These are phyloP conservation scores for Populus pruinosa DNA, from an alignment of 345 rosid species.

Conservation along the genomic window DNA sequence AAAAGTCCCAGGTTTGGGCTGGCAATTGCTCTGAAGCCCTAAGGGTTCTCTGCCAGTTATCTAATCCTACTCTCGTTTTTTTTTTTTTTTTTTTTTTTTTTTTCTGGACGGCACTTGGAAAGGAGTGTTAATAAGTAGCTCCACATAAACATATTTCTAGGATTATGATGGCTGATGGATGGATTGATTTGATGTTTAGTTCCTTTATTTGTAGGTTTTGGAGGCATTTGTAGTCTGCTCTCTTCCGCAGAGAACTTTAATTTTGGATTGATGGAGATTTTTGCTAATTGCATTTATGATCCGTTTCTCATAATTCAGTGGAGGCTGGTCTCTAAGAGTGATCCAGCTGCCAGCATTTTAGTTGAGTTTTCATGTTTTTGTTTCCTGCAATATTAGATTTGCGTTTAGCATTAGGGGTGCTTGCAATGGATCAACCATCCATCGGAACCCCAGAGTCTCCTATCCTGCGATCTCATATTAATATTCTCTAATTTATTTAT, in stretches of 20 bases:
- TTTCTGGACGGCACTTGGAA: slow-evolving; percentile 21
- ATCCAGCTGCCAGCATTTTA: background rate
- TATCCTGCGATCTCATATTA: too few relatives aligned
- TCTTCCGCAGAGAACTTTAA: background rate
- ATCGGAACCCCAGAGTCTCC: too few relatives aligned
- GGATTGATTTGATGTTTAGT: slow-evolving; percentile 19
- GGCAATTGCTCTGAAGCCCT: slow-evolving; percentile 76
- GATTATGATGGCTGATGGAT: slow-evolving; percentile 21
- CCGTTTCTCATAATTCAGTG: background rate
- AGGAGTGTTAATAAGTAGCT: slow-evolving; percentile 43
- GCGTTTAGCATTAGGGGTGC: background rate
- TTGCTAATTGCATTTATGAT: background rate
- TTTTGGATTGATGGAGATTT: slow-evolving; percentile 17
- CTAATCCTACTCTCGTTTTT: slow-evolving; percentile 10
- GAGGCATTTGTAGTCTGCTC: slow-evolving; percentile 13
- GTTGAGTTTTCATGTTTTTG: too few relatives aligned
- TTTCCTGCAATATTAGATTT: background rate
- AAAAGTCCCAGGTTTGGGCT: slow-evolving; percentile 79
- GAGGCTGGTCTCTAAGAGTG: background rate
- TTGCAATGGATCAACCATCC: background rate
- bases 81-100: slow-evolving; percentile 6
- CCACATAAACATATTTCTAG: slow-evolving; percentile 21
- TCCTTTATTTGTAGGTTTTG: slow-evolving; percentile 1
- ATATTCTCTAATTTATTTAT: too few relatives aligned
- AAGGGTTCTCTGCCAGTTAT: slow-evolving; percentile 11